Conservation (phyloP, 2,329 filamentous ascomycete genomes). For the Pseudocercospora macadamiae region DNA sequence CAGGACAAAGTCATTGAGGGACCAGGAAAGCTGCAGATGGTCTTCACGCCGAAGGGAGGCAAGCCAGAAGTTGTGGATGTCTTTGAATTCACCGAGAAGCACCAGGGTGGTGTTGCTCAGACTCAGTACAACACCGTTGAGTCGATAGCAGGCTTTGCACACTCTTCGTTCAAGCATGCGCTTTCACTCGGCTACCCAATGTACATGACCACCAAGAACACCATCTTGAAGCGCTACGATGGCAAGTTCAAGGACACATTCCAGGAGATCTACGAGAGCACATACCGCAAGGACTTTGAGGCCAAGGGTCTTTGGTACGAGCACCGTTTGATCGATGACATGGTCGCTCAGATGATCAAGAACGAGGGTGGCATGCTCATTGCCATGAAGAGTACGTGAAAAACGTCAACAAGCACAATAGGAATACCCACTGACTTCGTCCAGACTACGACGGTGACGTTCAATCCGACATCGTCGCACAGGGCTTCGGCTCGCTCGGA, state of each 20-base stretch:
- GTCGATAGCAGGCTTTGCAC: slow-evolving; percentile 91
- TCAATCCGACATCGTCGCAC: slow-evolving; percentile 96
- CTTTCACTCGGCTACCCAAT: slow-evolving; percentile 85
- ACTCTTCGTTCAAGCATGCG: slow-evolving; percentile 95
- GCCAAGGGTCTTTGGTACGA: slow-evolving; percentile 97
- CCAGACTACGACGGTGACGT: slow-evolving; percentile 98
- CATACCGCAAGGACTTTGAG: slow-evolving; percentile 88
- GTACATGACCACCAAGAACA: slow-evolving; percentile 99
- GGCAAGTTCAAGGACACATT: slow-evolving; percentile 99
- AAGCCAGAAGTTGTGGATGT: slow-evolving; percentile 86
- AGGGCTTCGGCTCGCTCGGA: slow-evolving; percentile 96
- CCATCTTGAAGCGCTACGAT: slow-evolving; percentile 98
- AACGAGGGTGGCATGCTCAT: slow-evolving; percentile 94
- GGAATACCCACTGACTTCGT: slow-evolving; percentile 23
- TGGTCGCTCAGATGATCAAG: slow-evolving; percentile 99
- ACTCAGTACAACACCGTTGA: slow-evolving; percentile 99
- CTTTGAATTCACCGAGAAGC: slow-evolving; percentile 79
- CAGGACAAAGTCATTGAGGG: slow-evolving; percentile 85
- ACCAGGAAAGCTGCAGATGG: slow-evolving; percentile 88
- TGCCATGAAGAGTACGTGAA: slow-evolving; percentile 86
- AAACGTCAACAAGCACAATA: not conserved
- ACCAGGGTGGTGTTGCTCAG: slow-evolving; percentile 78
- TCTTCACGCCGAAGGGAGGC: slow-evolving; percentile 83
- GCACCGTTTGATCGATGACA: slow-evolving; percentile 98
- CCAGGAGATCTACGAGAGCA: slow-evolving; percentile 88